These are phyloP conservation scores for Barnettozyma sp. DNA, from an alignment of 805 yeast genomes.

Conservation along the genomic window DNA sequence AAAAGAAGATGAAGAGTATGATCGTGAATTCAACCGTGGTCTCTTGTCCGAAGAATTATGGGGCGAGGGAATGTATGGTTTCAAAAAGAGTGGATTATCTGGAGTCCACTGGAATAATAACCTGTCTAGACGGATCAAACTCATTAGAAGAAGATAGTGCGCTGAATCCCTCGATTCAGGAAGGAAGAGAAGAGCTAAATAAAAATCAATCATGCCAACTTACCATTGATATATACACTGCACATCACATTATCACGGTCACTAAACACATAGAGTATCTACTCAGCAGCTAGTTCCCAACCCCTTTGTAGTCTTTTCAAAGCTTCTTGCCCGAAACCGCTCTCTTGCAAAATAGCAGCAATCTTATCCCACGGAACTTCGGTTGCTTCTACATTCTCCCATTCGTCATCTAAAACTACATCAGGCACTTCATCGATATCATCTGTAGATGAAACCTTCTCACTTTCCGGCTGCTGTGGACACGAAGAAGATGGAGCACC, in stretches of 20 bases:
- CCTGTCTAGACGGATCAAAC: constrained; percentile 47
- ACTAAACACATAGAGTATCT: too few species aligned
- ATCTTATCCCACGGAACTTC: constrained; percentile 42
- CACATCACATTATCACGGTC: not conserved
- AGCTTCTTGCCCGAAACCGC: constrained; percentile 26
- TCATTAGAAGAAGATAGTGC: constrained; percentile 29
- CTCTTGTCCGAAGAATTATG: constrained; percentile 28
- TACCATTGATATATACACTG: not conserved
- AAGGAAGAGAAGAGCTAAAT: not conserved
- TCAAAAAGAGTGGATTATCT: constrained; percentile 31
- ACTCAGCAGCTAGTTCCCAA: constrained; percentile 35
- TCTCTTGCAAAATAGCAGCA: constrained; percentile 29
- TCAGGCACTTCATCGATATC: constrained; percentile 1
- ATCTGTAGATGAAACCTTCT: not conserved
- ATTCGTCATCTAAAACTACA: not conserved
- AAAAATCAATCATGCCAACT: too few species aligned
- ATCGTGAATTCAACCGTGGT: constrained; percentile 23
- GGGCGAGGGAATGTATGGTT: constrained; percentile 36
- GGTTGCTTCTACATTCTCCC: constrained; percentile 2
- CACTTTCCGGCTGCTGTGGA: constrained; percentile 1
- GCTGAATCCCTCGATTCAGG: too few species aligned
- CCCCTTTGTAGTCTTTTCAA: constrained; percentile 33
- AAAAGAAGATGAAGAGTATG: constrained; percentile 16
- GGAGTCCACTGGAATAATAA: constrained; percentile 62
- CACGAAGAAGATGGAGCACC: constrained; percentile 1